These are phyloP conservation scores for Moricandia moricandioides DNA, from an alignment of 345 rosid genomes.

Conservation along the genomic window DNA sequence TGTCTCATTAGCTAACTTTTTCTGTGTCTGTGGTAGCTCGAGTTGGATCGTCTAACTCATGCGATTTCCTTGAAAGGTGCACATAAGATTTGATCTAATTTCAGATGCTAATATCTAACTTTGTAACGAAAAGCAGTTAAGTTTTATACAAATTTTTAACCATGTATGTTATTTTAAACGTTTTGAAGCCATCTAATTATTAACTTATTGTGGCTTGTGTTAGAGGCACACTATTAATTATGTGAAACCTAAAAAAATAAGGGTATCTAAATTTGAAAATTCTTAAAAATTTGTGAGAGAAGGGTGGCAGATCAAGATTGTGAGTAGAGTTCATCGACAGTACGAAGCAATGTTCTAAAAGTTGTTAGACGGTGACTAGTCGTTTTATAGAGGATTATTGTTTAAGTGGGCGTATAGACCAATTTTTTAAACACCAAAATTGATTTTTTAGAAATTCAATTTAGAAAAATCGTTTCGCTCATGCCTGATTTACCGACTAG, in stretches of 20 bases:
- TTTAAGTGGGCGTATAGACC: too few relatives aligned
- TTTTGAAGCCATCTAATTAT: not conserved
- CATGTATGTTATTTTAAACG: not conserved
- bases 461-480: too few relatives aligned
- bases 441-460: too few relatives aligned
- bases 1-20: slow-evolving; percentile 8
- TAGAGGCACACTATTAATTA: not conserved
- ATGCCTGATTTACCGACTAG: too few relatives aligned
- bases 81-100: not conserved
- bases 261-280: not conserved
- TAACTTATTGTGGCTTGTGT: not conserved
- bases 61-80: slow-evolving; percentile 4
- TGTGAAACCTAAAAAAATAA: not conserved
- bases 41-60: slow-evolving; percentile 18
- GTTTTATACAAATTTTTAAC: not conserved
- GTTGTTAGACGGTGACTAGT: too few relatives aligned
- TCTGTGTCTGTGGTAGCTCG: slow-evolving; percentile 17
- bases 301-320: not conserved
- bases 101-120: not conserved
- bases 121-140: not conserved
- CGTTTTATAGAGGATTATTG: too few relatives aligned
- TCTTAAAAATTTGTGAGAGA: not conserved
- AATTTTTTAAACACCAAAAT: too few relatives aligned
- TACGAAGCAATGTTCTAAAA: too few relatives aligned
- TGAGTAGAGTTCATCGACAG: not conserved